Base-by-base conservation (phyloP, 441 rosid species). In the Pelargonium australe region DNA sequence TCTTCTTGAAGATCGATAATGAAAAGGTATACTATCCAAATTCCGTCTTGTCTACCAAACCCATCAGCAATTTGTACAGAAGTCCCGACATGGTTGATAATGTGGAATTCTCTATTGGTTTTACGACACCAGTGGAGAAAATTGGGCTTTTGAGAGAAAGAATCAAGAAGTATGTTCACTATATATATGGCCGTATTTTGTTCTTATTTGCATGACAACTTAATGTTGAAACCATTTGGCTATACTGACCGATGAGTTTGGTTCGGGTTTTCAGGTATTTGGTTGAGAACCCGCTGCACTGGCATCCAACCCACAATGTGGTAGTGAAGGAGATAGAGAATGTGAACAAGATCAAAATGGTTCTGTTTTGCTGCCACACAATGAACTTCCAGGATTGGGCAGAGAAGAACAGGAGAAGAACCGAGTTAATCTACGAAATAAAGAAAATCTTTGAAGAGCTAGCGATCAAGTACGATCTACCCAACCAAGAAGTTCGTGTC, bases 11-110 rank as follows among this genome's bases (percentile, higher is more conserved):
- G 72, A 74, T 73, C 1, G 82, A 79, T 74, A 81, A 81, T 7
- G 85, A 79, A 77, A 83, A 78, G 71, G 78, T 83, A 63, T 77
- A 72, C 76, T 83, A 79, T 67, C 83, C 82, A 0, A 83, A 83
- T 68, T 79, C 85, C 9, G 76, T 76, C 68, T 71, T 81, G 49
- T 65, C 75, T 3, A 81, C 82, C 23, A 81, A 81, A 66, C 82
- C 82, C 13, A 76, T 81, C 63, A 68, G 80, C 79, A 81, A 81
- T 45, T 81, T 76, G 11, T 78, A 78, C 63, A 72, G 82, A 73
- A 81, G 84, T 68, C 82, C 82, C 0, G 82, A 81, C 63, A 78
- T 81, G 82, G 40, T 77, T 3, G 82, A 81, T 75, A 68, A 77
- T 0, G 74, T 78, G 63, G 84, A 76, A 64, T 81, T 81, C 40